Conservation (phyloP, 176 grass and related monocot species). For the Triticum monococcum region DNA sequence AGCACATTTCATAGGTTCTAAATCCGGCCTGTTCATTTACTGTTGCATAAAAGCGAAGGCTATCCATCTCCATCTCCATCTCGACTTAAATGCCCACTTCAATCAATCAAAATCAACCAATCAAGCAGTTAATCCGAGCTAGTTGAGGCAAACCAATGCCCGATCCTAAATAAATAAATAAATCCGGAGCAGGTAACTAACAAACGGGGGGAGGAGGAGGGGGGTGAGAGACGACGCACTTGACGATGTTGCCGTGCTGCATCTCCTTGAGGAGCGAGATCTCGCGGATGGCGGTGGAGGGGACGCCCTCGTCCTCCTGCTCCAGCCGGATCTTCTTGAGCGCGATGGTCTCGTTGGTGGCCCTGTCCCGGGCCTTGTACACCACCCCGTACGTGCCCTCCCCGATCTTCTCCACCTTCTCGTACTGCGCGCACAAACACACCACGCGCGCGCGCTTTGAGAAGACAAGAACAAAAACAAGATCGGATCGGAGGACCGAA, state of each 20-base stretch:
- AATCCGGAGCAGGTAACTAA: neutral
- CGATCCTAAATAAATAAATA: neutral
- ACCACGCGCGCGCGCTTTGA: neutral
- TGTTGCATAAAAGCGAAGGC: slow-evolving; percentile 32
- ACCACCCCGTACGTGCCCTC: slow-evolving; percentile 97
- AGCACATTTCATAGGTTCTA: neutral
- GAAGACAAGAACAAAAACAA: neutral
- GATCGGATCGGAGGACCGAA: neutral
- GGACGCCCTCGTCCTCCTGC: slow-evolving; percentile 94
- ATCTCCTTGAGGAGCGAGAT: slow-evolving; percentile 98
- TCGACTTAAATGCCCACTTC: slow-evolving; percentile 10
- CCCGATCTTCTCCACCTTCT: slow-evolving; percentile 97
- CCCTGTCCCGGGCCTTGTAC: slow-evolving; percentile 80
- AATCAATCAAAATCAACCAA: neutral
- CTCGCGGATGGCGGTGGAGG: slow-evolving; percentile 92
- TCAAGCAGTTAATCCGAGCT: neutral
- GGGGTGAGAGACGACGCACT: slow-evolving; percentile 10
- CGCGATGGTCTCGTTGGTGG: slow-evolving; percentile 89
- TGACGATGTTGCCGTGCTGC: slow-evolving; percentile 93
- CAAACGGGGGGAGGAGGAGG: neutral
- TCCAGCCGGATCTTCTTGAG: slow-evolving; percentile 98
- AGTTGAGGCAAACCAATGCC: neutral
- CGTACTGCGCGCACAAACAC: slow-evolving; percentile 50
- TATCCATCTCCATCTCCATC: neutral
- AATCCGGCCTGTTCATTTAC: neutral